Evolutionary conservation across 306 rosid species (phyloP).

Genomic region (Luffa acutangula): DNA sequence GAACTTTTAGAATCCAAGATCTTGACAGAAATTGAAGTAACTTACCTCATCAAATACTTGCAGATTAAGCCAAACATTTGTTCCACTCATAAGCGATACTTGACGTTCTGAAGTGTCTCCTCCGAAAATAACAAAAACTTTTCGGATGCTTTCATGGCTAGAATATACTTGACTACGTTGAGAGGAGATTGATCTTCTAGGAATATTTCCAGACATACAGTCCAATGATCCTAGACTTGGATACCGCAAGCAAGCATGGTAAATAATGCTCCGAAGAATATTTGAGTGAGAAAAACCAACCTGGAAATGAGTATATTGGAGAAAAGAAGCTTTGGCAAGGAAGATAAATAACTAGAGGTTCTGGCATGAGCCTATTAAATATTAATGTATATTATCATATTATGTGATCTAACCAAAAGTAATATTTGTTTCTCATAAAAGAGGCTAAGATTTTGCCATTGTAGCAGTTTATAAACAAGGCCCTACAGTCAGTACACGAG

Average conservation of each 20-base stretch:
- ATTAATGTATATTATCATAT: background rate
- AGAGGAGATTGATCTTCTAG: conserved; percentile 32
- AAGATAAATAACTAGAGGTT: background rate
- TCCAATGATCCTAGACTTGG: conserved; percentile 52
- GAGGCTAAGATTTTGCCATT: background rate
- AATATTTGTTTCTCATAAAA: background rate
- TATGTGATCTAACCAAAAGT: conserved; percentile 1
- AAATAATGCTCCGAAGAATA: conserved; percentile 67
- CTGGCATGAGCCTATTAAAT: background rate
- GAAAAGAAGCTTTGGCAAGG: background rate
- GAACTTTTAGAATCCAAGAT: conserved; percentile 6
- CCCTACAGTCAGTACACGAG: background rate
- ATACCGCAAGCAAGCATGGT: conserved; percentile 73
- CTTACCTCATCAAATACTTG: conserved; percentile 86
- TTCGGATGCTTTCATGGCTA: conserved; percentile 27
- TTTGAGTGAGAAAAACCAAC: conserved; percentile 96
- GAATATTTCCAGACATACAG: conserved; percentile 25
- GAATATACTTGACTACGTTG: conserved; percentile 25
- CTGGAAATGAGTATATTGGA: conserved; percentile 25
- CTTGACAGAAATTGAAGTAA: conserved; percentile 4
- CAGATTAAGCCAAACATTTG: conserved; percentile 97
- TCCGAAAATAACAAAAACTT: conserved; percentile 90
- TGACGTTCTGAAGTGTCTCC: conserved; percentile 96
- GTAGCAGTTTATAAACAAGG: background rate
- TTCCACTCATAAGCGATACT: conserved; percentile 98